Base-by-base conservation (phyloP, 306 rosid genomes). In the Vachellia pachyceras region DNA sequence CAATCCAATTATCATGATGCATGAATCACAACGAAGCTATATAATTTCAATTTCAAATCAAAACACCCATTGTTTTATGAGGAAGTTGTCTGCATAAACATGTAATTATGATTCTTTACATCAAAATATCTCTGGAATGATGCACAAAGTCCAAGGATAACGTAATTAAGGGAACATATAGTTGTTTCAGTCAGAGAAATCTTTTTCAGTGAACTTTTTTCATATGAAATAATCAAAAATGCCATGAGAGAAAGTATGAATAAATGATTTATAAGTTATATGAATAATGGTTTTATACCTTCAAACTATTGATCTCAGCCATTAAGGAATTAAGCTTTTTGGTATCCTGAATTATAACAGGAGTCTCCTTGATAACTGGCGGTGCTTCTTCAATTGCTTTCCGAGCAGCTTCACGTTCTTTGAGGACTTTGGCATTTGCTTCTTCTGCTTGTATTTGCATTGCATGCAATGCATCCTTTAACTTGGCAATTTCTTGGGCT, bases 351-450 rank as follows among this genome's bases (percentile, higher is more conserved):
- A 96, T 64, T 67, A 96, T 72, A 69, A 96, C 94, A 80, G 98
- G 99, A 85, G 99, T 96, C 89, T 94, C 99, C 93, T 94, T 94
- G 77, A 96, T 87, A 45, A 96, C 95, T 83, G 99, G 99, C 63
- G 98, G 99, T 67, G 98, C 98, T 84, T 96, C 99, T 87, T 92
- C 87, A 76, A 94, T 90, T 79, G 97, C 98, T 82, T 94, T 96
- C 80, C 82, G 84, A 77, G 97, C 92, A 6, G 86, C 91, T 82
- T 94, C 99, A 40, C 92, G 91, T 80, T 96, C 99, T 87, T 92
- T 91, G 76, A 90, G 82, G 82, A 87, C 91, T 83, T 82, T 87
- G 68, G 97, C 89, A 81, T 96, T 94, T 80, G 99, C 94, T 90
- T 92, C 98, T 88, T 94, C 97, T 54, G 92, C 89, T 85, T 96